Evolutionary conservation across 2,329 filamentous ascomycete genomes (phyloP).

Genomic region (Aurifilum marmelostoma): DNA sequence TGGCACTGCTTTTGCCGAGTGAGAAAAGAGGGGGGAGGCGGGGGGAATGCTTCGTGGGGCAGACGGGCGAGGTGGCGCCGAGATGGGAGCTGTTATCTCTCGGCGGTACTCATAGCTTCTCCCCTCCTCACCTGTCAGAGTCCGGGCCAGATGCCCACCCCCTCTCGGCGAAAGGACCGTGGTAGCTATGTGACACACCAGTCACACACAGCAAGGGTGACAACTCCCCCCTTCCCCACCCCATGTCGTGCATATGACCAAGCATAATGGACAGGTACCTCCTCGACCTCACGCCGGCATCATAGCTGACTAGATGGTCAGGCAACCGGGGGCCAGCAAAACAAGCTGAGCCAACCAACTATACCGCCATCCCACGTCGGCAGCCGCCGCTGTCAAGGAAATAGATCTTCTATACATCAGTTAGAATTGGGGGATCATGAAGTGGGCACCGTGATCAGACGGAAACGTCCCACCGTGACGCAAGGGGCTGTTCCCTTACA

Average conservation of each 20-base stretch:
- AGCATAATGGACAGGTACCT: background rate
- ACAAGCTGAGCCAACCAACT: constrained; percentile 6
- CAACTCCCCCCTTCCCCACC: too few species aligned
- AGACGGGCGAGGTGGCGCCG: background rate
- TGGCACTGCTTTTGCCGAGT: background rate
- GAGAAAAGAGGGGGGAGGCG: background rate
- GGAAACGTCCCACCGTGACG: constrained; percentile 6
- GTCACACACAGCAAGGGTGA: background rate
- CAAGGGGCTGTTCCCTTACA: background rate
- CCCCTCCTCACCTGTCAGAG: background rate
- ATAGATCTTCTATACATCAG: background rate
- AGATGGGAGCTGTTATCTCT: background rate
- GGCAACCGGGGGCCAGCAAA: background rate
- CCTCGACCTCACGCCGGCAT: constrained; percentile 4
- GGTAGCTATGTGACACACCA: background rate
- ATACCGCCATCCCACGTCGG: background rate
- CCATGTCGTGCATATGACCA: constrained; percentile 11
- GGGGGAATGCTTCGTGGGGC: background rate
- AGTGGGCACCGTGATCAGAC: constrained; percentile 3
- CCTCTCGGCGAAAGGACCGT: background rate
- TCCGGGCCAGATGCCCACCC: background rate
- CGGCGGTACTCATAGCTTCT: background rate
- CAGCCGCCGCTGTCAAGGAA: background rate
- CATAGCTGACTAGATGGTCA: background rate
- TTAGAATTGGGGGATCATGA: background rate